Evolutionary conservation across 441 rosid genomes (phyloP).

Genomic region (Geranium incanum): DNA sequence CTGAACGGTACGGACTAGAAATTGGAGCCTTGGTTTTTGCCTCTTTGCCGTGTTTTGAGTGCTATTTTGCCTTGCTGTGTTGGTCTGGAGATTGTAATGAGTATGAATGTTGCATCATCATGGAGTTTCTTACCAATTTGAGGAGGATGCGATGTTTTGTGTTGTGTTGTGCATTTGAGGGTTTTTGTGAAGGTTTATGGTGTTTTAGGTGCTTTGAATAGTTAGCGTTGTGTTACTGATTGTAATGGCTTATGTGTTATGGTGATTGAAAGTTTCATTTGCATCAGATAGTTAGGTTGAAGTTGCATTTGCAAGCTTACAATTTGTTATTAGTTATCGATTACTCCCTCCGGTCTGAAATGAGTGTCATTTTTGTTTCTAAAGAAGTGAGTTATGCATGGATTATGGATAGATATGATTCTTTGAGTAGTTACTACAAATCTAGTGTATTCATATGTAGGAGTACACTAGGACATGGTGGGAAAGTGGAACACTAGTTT

Average conservation of each 20-base stretch:
- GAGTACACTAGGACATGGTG: background rate
- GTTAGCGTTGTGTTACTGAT: background rate
- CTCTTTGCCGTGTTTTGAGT: background rate
- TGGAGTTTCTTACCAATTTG: background rate
- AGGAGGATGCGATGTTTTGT: background rate
- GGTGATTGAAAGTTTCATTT: background rate
- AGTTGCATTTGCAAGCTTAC: constrained; percentile 4
- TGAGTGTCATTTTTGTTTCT: background rate
- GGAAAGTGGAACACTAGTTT: background rate
- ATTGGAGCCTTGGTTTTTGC: background rate
- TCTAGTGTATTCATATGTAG: too few species aligned
- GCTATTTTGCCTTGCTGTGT: background rate
- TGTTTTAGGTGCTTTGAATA: background rate
- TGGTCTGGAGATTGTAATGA: background rate
- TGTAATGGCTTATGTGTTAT: background rate
- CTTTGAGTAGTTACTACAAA: too few species aligned
- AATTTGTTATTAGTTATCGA: background rate
- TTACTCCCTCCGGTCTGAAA: background rate
- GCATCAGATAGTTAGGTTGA: background rate
- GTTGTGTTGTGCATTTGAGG: background rate
- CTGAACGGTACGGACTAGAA: background rate
- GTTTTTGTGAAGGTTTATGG: background rate
- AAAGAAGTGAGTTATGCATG: background rate
- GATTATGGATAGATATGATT: background rate
- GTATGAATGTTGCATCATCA: background rate